Evolutionary conservation across 176 grass and related monocot genomes (phyloP).

Genomic region (Oryza glumipatula): DNA sequence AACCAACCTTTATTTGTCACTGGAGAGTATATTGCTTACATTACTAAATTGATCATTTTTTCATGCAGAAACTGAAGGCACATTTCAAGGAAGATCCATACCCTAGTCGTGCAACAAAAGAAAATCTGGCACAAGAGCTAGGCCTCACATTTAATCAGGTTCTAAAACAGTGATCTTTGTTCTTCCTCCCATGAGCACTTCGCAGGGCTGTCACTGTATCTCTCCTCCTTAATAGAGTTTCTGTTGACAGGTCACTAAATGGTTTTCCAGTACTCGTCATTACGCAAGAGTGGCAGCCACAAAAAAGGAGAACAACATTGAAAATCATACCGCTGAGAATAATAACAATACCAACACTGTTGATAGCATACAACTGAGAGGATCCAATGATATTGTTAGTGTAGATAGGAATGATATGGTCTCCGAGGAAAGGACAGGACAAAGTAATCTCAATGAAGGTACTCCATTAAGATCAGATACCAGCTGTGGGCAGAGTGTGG

Average conservation of each 20-base stretch:
- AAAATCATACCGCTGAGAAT: slow-evolving; percentile 36
- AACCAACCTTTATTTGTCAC: background rate
- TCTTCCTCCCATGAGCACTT: slow-evolving; percentile 7
- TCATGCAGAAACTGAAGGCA: slow-evolving; percentile 55
- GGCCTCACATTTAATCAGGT: slow-evolving; percentile 72
- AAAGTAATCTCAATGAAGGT: slow-evolving; percentile 46
- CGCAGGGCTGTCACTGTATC: slow-evolving; percentile 22
- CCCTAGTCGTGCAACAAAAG: slow-evolving; percentile 58
- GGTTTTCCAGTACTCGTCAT: slow-evolving; percentile 61
- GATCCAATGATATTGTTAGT: slow-evolving; percentile 11
- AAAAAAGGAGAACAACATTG: slow-evolving; percentile 41
- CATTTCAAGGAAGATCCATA: slow-evolving; percentile 63
- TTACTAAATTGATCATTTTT: slow-evolving; percentile 5
- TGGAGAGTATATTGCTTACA: slow-evolving; percentile 13
- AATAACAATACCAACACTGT: slow-evolving; percentile 11
- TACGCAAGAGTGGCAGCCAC: slow-evolving; percentile 42
- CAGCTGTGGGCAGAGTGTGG: slow-evolving; percentile 1
- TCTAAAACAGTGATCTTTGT: slow-evolving; percentile 14
- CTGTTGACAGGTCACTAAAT: slow-evolving; percentile 57
- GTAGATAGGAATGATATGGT: slow-evolving; percentile 39
- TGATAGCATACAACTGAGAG: slow-evolving; percentile 22
- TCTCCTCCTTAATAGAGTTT: slow-evolving; percentile 38
- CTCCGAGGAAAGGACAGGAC: slow-evolving; percentile 20
- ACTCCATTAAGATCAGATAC: slow-evolving; percentile 22
- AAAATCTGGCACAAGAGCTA: slow-evolving; percentile 60